These are phyloP conservation scores for Chiua virens DNA, from an alignment of 768 basidiomycete species.

Conservation along the genomic window DNA sequence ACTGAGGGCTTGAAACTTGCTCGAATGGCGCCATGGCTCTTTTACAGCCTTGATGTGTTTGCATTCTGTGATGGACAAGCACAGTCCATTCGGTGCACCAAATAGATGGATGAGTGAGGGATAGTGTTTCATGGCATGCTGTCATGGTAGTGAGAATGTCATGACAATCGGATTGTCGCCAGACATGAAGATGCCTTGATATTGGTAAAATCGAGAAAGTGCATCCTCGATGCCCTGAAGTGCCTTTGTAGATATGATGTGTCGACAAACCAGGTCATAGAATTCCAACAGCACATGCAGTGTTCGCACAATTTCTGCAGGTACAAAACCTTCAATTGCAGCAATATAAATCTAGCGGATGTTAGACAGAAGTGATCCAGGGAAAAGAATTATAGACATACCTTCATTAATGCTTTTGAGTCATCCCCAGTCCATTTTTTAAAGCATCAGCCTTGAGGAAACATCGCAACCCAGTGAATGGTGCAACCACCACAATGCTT, in stretches of 20 bases:
- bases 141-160: not conserved
- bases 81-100: not conserved
- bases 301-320: not conserved
- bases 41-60: not conserved
- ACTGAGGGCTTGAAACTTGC: not conserved
- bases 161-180: not conserved
- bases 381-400: not conserved
- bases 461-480: not conserved
- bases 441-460: not conserved
- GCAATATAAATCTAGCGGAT: not conserved
- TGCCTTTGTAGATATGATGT: not conserved
- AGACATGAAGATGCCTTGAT: not conserved
- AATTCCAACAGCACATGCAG: not conserved
- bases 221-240: not conserved
- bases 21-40: not conserved
- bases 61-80: too few species aligned
- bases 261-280: not conserved
- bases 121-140: not conserved
- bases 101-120: not conserved
- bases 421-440: constrained; percentile 1
- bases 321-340: not conserved
- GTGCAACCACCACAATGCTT: not conserved
- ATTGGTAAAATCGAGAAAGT: not conserved
- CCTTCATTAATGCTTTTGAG: constrained; percentile 7
- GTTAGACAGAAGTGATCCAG: too few species aligned